Evolutionary conservation across 352 stramenopile genomes (phyloP), one percentile per base, ranked within the genome.

Genomic region (Pythium brassicae): DNA sequence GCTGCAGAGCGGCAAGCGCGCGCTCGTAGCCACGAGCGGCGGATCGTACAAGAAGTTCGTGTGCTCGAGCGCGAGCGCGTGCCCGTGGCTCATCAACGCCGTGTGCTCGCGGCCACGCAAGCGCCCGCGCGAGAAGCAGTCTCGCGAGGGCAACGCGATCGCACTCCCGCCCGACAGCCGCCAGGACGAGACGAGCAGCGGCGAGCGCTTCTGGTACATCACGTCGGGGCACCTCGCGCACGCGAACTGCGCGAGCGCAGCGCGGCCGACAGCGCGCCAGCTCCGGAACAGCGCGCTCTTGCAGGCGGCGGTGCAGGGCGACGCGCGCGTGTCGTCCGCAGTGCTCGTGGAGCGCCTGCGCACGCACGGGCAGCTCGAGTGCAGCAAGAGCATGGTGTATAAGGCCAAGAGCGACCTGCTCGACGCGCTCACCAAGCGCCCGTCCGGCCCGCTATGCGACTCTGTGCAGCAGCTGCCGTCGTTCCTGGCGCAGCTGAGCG

Each of bases 31-130:
- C 20, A 73, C 72, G 19, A 79, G 70, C 52, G 72, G 75, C 57
- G 75, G 75, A 34, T 78, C 72, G 50, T 80, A 79, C 68, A 86
- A 83, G 62, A 76, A 76, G 47, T 78, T 83, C 44, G 61, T 77
- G 11, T 83, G 75, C 50, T 70, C 72, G 37, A 81, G 72, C 45
- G 50, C 62, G 11, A 34, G 55, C 43, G 51, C 58, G 34, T 86
- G 75, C 44, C 22, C 59, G 22, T 86, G 73, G 73, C 63, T 83
- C 35, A 45, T 83, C 32, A 76, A 83, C 42, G 73, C 73, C 46
- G 73, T 86, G 27, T 70, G 57, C 23, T 76, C 74, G 20, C 72
- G 69, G 1, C 66, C 69, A 7, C 63, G 63, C 27, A 67, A 68
- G 55, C 46, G 39, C 5, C 19, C 45, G 22, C 27, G 42, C 40